Evolutionary conservation across 345 rosid species (phyloP).

Genomic region (Combretum micranthum): DNA sequence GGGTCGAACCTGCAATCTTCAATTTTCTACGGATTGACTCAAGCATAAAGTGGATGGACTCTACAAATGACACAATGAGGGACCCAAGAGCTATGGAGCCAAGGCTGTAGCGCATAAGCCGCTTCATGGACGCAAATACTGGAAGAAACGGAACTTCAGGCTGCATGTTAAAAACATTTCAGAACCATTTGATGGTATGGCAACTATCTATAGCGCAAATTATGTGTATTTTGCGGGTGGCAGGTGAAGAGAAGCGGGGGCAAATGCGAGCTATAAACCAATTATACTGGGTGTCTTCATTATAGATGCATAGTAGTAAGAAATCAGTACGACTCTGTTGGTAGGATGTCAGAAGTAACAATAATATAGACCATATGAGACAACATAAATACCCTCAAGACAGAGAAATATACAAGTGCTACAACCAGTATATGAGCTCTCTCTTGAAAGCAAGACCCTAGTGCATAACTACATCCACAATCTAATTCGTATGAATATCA

Average conservation of each 20-base stretch:
- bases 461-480: neutral
- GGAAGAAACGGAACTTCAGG: slow-evolving; percentile 92
- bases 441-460: neutral
- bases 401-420: no score
- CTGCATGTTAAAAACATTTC: slow-evolving; percentile 37
- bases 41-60: slow-evolving; percentile 80
- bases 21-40: slow-evolving; percentile 80
- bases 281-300: no score
- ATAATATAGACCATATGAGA: no score
- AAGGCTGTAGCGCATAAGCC: slow-evolving; percentile 72
- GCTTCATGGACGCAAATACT: slow-evolving; percentile 90
- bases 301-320: no score
- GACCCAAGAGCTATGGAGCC: slow-evolving; percentile 98
- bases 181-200: neutral
- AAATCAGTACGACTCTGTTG: no score
- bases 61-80: slow-evolving; percentile 77
- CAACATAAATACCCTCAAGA: no score
- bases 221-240: neutral
- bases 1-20: slow-evolving; percentile 43
- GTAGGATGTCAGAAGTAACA: no score
- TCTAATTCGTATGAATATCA: no score
- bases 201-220: neutral
- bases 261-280: no score
- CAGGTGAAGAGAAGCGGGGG: no score
- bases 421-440: no score